phyloP scores from a whole-genome alignment of 192 early-diverging fungal genomes.

The Coemansia sp. region DNA sequence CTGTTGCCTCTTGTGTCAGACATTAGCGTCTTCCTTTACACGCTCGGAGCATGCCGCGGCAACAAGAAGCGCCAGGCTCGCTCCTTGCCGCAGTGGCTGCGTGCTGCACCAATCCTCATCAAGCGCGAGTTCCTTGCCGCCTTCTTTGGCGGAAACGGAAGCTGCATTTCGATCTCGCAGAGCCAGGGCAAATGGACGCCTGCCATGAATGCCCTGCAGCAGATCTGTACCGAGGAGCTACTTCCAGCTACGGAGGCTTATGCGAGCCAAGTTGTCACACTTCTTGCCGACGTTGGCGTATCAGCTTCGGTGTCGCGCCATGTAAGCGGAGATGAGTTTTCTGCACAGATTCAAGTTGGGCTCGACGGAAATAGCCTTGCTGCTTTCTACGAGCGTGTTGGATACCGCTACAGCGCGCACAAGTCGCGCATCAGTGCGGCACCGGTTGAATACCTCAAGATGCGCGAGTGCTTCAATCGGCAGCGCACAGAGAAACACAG shows the following conservation, averaged over 20 bases:
- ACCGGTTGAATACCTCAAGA: conserved; percentile 25
- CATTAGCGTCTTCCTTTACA: conserved; percentile 5
- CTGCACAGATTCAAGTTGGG: conserved; percentile 1
- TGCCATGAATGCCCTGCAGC: conserved; percentile 16
- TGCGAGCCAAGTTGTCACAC: conserved; percentile 10
- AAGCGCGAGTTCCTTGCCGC: conserved; percentile 38
- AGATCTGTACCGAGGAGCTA: neutral
- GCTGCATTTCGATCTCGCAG: conserved; percentile 11
- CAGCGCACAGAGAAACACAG: too few species aligned
- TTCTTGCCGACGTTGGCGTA: conserved; percentile 23
- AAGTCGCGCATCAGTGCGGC: conserved; percentile 18
- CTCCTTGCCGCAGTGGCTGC: conserved; percentile 22
- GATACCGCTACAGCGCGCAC: conserved; percentile 19
- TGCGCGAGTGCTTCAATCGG: conserved; percentile 1
- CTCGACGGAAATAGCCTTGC: conserved; percentile 2
- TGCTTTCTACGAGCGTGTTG: conserved; percentile 32
- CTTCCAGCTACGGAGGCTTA: conserved; percentile 6
- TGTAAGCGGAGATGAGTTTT: too few species aligned
- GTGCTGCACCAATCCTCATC: conserved; percentile 16
- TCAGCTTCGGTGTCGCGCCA: conserved; percentile 1
- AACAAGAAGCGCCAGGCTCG: neutral
- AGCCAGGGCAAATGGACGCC: conserved; percentile 6
- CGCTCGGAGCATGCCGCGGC: conserved; percentile 8
- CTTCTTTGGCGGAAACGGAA: conserved; percentile 11
- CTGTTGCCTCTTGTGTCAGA: conserved; percentile 3